Base-by-base conservation (phyloP, 1,284 basidiomycete species). In the Athelia psychrophila region DNA sequence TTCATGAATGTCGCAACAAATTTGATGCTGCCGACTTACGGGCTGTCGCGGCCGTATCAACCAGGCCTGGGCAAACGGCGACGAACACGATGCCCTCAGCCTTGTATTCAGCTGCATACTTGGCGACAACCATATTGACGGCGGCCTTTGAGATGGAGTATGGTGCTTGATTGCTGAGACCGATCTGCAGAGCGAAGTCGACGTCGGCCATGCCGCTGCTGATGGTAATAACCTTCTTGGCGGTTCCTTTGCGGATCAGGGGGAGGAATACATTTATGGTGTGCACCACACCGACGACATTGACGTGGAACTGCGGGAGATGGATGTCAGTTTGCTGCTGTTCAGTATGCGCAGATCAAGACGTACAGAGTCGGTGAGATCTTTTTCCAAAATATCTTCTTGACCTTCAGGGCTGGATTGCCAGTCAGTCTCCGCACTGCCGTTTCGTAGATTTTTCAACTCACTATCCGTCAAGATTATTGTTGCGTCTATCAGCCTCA, bases 181-280 rank as follows among this genome's bases (percentile, higher is more conserved):
- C 59, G 25, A 47, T 27, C 3, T n/a, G 24, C 6, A 63, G 46
- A 15, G 56, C 63, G 27, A 66, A 52, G 9, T 70, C 68, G 2
- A 57, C 27, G 51, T 69, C 67, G 4, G 55, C 73, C 16, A 66
- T 22, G 6, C 62, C 68, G 32, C 60, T 65, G 52, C 58, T 63
- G 52, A 75, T 48, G 15, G 63, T 56, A 53, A 75, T 56, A 35
- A 76, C 67, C 54, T 71, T 75, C 60, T 74, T 73, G 19, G 55
- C 50, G 1, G 60, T 46, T 6, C 72, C 67, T 5, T 63, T 64
- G 19, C 61, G 60, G 15, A 77, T 61, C 20, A 78, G 67, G 2
- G 75, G 74, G 2, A 77, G 61, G 60, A 73, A 70, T 0, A 64
- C 63, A 52, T 72, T 69, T 52, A 64, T 72, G 38, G 64, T 62